These are phyloP conservation scores for Paracorniculantispora psalliotae DNA, from an alignment of 2,329 filamentous ascomycete species.

Conservation along the genomic window DNA sequence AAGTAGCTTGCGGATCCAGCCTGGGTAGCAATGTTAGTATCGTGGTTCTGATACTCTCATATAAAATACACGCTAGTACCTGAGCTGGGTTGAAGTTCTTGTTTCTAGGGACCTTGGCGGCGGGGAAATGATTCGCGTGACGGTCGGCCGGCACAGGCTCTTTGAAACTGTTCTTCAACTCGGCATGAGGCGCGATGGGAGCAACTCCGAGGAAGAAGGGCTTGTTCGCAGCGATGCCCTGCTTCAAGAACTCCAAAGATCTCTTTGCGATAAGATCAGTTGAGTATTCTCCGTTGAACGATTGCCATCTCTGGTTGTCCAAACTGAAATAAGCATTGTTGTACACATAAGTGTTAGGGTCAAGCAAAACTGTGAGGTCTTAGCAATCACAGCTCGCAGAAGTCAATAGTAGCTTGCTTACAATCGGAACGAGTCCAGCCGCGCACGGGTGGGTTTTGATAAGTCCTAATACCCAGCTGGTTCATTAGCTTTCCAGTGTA, in stretches of 20 bases:
- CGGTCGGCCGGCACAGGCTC: conserved; percentile 40
- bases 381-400: background rate
- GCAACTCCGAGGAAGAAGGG: conserved; percentile 56
- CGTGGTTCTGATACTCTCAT: background rate
- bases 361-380: conserved; percentile 44
- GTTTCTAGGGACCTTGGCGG: conserved; percentile 56
- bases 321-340: conserved; percentile 54
- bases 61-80: background rate
- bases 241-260: conserved; percentile 47
- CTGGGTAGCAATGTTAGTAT: background rate
- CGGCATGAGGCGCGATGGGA: conserved; percentile 35
- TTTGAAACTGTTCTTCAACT: conserved; percentile 39
- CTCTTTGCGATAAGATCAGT: conserved; percentile 49
- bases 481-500: conserved; percentile 55
- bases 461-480: conserved; percentile 43
- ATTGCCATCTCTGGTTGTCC: conserved; percentile 38
- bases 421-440: conserved; percentile 51
- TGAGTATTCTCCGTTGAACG: conserved; percentile 48
- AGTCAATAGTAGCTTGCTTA: conserved; percentile 10
- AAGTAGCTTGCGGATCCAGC: conserved; percentile 42
- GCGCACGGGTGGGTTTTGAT: conserved; percentile 44
- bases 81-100: conserved; percentile 58
- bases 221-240: conserved; percentile 38
- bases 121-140: conserved; percentile 56
- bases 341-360: conserved; percentile 65